Conservation (phyloP, 306 rosid species). For the Alnus glutinosa region DNA sequence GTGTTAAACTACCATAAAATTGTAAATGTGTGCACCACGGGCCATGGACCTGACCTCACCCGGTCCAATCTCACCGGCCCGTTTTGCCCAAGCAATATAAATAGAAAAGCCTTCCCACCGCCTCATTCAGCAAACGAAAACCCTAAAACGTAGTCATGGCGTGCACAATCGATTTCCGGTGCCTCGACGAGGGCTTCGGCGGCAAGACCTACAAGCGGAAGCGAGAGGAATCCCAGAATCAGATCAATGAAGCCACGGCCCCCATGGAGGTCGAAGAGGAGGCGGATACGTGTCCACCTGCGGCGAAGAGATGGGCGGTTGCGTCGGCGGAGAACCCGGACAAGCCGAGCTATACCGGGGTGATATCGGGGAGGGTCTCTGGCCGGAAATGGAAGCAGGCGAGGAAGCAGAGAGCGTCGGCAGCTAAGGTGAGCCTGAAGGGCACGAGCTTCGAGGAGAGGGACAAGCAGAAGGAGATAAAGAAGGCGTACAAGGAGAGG, state of each 20-base stretch:
- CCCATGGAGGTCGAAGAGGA: constrained; percentile 5
- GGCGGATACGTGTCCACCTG: not conserved
- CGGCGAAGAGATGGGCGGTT: not conserved
- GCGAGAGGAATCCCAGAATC: constrained; percentile 39
- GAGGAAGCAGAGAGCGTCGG: constrained; percentile 59
- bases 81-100: not conserved
- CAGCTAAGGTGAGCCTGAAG: constrained; percentile 56
- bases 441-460: constrained; percentile 75
- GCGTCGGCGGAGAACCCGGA: constrained; percentile 73
- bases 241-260: not conserved
- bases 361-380: constrained; percentile 74
- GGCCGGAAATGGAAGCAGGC: constrained; percentile 92
- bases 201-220: constrained; percentile 93
- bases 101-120: not conserved
- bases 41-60: too few relatives aligned
- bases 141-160: constrained; percentile 48
- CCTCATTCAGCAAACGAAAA: not conserved
- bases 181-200: constrained; percentile 90
- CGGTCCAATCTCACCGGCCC: not conserved
- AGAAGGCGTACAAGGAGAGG: constrained; percentile 70
- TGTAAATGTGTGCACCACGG: too few relatives aligned
- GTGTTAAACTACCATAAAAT: too few relatives aligned
- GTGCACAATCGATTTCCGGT: constrained; percentile 80
- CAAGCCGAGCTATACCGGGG: constrained; percentile 86
- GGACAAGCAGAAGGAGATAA: constrained; percentile 63